Base-by-base conservation (phyloP, 768 basidiomycete species). In the Mycena crocata region DNA sequence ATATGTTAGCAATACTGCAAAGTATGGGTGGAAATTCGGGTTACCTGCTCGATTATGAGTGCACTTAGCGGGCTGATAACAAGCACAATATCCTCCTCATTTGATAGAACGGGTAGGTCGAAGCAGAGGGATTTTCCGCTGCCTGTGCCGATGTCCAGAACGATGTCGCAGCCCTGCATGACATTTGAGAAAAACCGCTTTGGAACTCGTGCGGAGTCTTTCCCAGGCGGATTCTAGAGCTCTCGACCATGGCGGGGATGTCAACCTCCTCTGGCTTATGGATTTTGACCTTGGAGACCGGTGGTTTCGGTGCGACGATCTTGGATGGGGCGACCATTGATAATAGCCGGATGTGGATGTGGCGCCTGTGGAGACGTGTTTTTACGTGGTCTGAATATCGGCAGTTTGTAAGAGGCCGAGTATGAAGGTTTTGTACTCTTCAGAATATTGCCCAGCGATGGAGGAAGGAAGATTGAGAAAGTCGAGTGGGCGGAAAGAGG, bases 171-270 rank as follows among this genome's bases (percentile, higher is more conserved):
- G 34, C 52, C 50, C 21, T 32, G 7, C 15, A 52, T 8, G 50
- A 52, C 32, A 45, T 49, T 49, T 23, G 45, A 48, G 21, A 48
- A 49, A 14, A 59, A 59, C 24, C 26, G 23, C 23, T 46, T 23
- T 59, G 57, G 24, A 49, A 48, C 23, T 19, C 24, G 17, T 59
- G n/a, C 5, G 57, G 57, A 23, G 57, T 59, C 57, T 49, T 59
- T 35, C 46, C 57, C 30, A 49, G 32, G 10, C 34, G 32, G 32
- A 46, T 46, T 58, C 30, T 34, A 5, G 42, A 58, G 44, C 44
- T 34, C 17, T 30, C 24, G 35, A n/a, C 13, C 44, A 58, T 42
- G 13, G 26, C 49, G n/a, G 49, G 35, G 17, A 57, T 21, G 42
- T 57, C 56, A n/a, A 57, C 5, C 42, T 57, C 56, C 17, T 57